A percentile compares a stretch with the other conserved stretches of the same genome.
phyloP scores from a whole-genome alignment of 2,329 filamentous ascomycete genomes.

The Alternaria incomplexa region DNA sequence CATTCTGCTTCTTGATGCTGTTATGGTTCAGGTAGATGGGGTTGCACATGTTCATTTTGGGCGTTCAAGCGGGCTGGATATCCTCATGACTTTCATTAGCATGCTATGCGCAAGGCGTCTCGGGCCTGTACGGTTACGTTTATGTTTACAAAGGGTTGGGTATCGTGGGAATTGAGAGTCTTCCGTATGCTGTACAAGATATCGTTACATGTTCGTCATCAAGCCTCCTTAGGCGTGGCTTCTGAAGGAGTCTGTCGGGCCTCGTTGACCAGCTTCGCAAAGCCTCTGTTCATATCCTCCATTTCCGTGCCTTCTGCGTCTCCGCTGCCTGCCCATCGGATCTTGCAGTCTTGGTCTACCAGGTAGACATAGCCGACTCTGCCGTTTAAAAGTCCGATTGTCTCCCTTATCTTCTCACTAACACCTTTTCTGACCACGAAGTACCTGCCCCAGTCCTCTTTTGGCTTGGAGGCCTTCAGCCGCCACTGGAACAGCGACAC shows the following conservation, averaged over 20 bases:
- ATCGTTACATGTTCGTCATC: slow-evolving; percentile 1
- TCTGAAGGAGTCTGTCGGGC: background rate
- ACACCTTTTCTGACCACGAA: slow-evolving; percentile 66
- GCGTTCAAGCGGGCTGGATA: slow-evolving; percentile 37
- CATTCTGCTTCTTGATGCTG: slow-evolving; percentile 86
- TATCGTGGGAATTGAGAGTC: slow-evolving; percentile 6
- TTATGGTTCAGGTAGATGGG: slow-evolving; percentile 60
- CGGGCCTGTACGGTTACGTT: slow-evolving; percentile 36
- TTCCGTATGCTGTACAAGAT: slow-evolving; percentile 4
- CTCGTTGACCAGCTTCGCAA: slow-evolving; percentile 63
- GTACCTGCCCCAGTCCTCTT: slow-evolving; percentile 62
- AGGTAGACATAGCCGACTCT: slow-evolving; percentile 96
- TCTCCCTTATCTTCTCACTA: slow-evolving; percentile 62
- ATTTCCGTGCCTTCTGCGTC: slow-evolving; percentile 69
- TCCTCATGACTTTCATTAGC: slow-evolving; percentile 31
- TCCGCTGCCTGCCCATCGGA: slow-evolving; percentile 92
- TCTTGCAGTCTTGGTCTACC: slow-evolving; percentile 83
- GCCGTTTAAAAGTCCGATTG: slow-evolving; percentile 76
- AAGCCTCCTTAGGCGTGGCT: background rate
- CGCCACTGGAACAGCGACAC: slow-evolving; percentile 60
- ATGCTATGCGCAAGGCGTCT: slow-evolving; percentile 20
- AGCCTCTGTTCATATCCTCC: slow-evolving; percentile 68
- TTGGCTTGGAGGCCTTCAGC: slow-evolving; percentile 55
- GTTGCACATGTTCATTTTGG: slow-evolving; percentile 8
- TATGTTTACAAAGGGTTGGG: slow-evolving; percentile 21